Conservation (phyloP, 768 basidiomycete species). For the Auricularia heimuer region DNA sequence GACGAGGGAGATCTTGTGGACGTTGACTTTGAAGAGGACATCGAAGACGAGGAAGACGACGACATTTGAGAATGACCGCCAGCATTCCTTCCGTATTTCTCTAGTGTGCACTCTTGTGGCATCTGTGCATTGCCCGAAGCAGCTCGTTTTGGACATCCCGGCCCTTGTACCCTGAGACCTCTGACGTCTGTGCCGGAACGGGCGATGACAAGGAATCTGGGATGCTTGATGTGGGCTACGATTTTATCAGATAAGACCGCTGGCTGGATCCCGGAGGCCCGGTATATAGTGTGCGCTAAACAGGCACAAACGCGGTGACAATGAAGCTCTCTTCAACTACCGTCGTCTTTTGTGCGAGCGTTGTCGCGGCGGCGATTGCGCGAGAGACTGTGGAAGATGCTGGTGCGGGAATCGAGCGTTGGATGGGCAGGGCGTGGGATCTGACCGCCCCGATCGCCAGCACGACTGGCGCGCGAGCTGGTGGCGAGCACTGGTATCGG, state of each 20-base stretch:
- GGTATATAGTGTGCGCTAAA: neutral
- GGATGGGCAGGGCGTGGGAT: slow-evolving; percentile 2
- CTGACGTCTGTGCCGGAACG: no score
- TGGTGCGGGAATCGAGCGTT: slow-evolving; percentile 22
- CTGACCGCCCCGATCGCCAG: slow-evolving; percentile 18
- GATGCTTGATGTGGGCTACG: neutral
- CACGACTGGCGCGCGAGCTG: slow-evolving; percentile 33
- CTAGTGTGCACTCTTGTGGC: no score
- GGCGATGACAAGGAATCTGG: no score
- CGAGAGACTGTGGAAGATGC: slow-evolving; percentile 40
- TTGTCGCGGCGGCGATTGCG: slow-evolving; percentile 9
- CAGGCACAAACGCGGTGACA: neutral
- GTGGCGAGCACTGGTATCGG: slow-evolving; percentile 32
- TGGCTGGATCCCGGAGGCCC: neutral
- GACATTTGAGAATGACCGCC: neutral
- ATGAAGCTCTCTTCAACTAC: neutral
- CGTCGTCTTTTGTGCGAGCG: neutral
- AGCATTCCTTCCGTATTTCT: no score
- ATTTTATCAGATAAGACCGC: neutral
- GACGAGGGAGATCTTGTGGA: slow-evolving; percentile 59
- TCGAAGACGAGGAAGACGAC: slow-evolving; percentile 21
- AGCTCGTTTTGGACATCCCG: no score
- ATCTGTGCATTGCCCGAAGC: no score
- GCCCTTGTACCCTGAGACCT: no score
- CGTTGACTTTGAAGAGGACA: slow-evolving; percentile 27